Evolutionary conservation across 2,329 filamentous ascomycete species (phyloP).

Genomic region (Exophiala oligosperma): DNA sequence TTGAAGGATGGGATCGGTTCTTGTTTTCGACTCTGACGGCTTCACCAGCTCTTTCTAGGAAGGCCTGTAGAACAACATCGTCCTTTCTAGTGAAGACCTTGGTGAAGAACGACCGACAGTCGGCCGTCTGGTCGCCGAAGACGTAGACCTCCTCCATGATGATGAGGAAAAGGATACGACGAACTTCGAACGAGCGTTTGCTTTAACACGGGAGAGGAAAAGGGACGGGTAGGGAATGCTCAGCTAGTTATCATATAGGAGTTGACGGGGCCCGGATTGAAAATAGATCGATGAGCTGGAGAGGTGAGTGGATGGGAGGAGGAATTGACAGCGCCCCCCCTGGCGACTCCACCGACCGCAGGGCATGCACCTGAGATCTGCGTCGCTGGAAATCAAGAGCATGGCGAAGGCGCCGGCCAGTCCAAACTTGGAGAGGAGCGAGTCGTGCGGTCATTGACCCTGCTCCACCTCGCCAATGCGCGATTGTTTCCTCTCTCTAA

Average conservation of each 20-base stretch:
- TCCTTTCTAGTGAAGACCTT: constrained; percentile 44
- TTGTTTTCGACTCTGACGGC: constrained; percentile 44
- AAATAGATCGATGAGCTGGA: constrained; percentile 28
- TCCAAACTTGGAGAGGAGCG: constrained; percentile 28
- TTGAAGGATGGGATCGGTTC: constrained; percentile 29
- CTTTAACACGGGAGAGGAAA: constrained; percentile 17
- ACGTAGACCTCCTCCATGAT: constrained; percentile 41
- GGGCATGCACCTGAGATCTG: constrained; percentile 29
- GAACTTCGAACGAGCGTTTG: constrained; percentile 27
- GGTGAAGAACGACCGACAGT: constrained; percentile 43
- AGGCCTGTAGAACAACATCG: constrained; percentile 42
- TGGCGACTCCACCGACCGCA: constrained; percentile 21
- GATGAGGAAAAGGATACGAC: constrained; percentile 21
- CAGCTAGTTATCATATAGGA: constrained; percentile 27
- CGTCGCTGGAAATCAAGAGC: constrained; percentile 27
- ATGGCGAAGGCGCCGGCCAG: constrained; percentile 17
- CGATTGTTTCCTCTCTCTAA: constrained; percentile 6
- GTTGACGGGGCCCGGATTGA: constrained; percentile 18
- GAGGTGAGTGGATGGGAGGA: neutral
- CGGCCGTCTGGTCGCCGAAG: constrained; percentile 49
- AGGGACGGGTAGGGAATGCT: constrained; percentile 16
- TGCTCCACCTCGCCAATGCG: constrained; percentile 20
- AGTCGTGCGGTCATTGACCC: constrained; percentile 25
- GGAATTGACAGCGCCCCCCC: constrained; percentile 22
- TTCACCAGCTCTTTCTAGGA: constrained; percentile 45